A percentile compares a stretch with the other conserved stretches of the same genome.
These are phyloP conservation scores for Juncus effusus DNA, from an alignment of 176 grass and related monocot species.

Conservation along the genomic window DNA sequence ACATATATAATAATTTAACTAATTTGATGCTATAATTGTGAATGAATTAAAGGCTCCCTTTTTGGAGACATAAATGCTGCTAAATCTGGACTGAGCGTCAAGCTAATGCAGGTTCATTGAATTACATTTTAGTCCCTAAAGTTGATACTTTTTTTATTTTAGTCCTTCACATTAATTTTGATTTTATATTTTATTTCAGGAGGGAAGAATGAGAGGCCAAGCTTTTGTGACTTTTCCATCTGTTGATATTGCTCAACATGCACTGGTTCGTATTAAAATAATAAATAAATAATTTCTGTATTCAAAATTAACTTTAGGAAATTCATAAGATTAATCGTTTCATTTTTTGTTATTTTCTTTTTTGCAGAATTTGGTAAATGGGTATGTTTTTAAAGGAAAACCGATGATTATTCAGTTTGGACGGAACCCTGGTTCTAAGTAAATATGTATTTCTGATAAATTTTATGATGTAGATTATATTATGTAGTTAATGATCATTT, in stretches of 20 bases:
- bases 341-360: slow-evolving; percentile 11
- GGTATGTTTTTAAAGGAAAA: slow-evolving; percentile 84
- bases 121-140: neutral
- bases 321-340: slow-evolving; percentile 4
- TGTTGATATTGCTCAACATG: slow-evolving; percentile 56
- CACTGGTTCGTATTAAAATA: slow-evolving; percentile 51
- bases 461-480: too few species aligned
- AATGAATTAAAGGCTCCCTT: slow-evolving; percentile 53
- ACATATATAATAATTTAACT: slow-evolving; percentile 25
- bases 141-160: neutral
- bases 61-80: slow-evolving; percentile 59
- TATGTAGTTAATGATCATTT: too few species aligned
- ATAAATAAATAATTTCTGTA: neutral
- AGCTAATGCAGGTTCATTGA: slow-evolving; percentile 79
- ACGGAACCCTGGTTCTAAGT: slow-evolving; percentile 64
- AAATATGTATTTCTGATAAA: slow-evolving; percentile 32
- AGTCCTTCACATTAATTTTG: slow-evolving; percentile 9
- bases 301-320: neutral
- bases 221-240: slow-evolving; percentile 94
- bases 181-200: slow-evolving; percentile 42
- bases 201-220: slow-evolving; percentile 88
- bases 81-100: slow-evolving; percentile 57
- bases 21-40: slow-evolving; percentile 1
- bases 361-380: slow-evolving; percentile 87
- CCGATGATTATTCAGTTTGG: slow-evolving; percentile 92